Evolutionary conservation across 148 eudicot species (phyloP).

Genomic region (Rhododendron simsii): DNA sequence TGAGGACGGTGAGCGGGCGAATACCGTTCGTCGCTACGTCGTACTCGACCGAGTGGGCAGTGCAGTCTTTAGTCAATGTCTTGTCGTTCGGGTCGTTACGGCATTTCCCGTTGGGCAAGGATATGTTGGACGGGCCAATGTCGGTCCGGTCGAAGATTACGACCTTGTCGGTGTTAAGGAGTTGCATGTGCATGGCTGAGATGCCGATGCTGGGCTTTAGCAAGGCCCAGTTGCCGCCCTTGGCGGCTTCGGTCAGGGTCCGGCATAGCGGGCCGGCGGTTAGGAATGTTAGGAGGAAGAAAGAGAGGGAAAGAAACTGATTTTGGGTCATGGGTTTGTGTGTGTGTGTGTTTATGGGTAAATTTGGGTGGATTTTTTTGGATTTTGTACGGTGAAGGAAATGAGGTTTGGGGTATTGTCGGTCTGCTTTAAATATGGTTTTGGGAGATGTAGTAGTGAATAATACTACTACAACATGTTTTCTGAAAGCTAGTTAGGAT

Average conservation of each 20-base stretch:
- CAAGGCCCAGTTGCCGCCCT: not conserved
- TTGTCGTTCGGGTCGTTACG: not conserved
- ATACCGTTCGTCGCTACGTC: not conserved
- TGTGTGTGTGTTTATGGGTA: not conserved
- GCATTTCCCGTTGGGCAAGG: not conserved
- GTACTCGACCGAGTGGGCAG: not conserved
- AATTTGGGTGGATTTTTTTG: not conserved
- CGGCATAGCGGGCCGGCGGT: not conserved
- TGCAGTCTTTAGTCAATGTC: not conserved
- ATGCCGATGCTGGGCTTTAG: not conserved
- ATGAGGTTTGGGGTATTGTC: not conserved
- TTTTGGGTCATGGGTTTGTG: not conserved
- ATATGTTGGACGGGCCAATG: not conserved
- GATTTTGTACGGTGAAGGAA: not conserved
- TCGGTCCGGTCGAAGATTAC: conserved; percentile 1
- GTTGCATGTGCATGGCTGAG: conserved; percentile 6
- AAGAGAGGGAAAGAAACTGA: not conserved
- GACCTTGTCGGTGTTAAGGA: not conserved
- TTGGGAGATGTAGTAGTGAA: not conserved
- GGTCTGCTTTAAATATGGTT: not conserved
- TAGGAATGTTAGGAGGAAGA: not conserved
- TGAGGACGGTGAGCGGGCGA: not conserved
- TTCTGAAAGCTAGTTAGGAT: not conserved
- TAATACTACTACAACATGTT: no score
- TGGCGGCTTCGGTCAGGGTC: not conserved